These are phyloP conservation scores for Ogataea nonfermentans DNA, from an alignment of 805 yeast genomes.

Conservation along the genomic window DNA sequence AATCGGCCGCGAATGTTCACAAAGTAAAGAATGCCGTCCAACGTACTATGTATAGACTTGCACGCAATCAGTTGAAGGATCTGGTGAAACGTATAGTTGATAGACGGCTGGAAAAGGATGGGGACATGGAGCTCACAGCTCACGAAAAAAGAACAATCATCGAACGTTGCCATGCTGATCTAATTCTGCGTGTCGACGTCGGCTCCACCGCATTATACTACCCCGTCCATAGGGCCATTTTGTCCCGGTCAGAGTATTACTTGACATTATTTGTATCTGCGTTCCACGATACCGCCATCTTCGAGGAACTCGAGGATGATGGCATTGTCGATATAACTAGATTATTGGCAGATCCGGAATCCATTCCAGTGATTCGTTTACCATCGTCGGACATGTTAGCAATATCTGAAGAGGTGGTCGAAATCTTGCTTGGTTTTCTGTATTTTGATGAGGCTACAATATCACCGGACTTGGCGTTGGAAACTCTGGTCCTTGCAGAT, in stretches of 20 bases:
- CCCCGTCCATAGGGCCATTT: conserved; percentile 63
- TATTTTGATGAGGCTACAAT: conserved; percentile 61
- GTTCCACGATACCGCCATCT: conserved; percentile 29
- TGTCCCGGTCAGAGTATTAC: conserved; percentile 62
- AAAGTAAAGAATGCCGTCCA: conserved; percentile 36
- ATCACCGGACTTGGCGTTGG: conserved; percentile 50
- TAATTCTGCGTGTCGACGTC: conserved; percentile 38
- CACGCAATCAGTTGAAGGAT: conserved; percentile 34
- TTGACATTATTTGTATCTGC: conserved; percentile 58
- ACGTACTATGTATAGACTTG: conserved; percentile 34
- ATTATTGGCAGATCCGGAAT: conserved; percentile 12
- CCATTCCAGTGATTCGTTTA: conserved; percentile 23
- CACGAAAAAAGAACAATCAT: conserved; percentile 28
- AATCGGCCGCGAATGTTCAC: conserved; percentile 24
- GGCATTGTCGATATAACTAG: conserved; percentile 23
- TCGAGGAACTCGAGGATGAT: conserved; percentile 17
- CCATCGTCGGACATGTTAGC: conserved; percentile 16
- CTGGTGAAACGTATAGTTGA: conserved; percentile 29
- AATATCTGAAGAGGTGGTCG: conserved; percentile 24
- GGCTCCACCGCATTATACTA: conserved; percentile 37
- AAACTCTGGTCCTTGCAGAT: conserved; percentile 59
- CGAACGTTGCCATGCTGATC: conserved; percentile 44
- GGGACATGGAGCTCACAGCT: conserved; percentile 17
- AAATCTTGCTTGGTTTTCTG: conserved; percentile 50
- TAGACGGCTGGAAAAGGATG: neutral